A percentile compares a stretch with the other conserved stretches of the same genome.
Evolutionary conservation across 106 monocot species (phyloP).

Genomic region (Acorus gramineus): DNA sequence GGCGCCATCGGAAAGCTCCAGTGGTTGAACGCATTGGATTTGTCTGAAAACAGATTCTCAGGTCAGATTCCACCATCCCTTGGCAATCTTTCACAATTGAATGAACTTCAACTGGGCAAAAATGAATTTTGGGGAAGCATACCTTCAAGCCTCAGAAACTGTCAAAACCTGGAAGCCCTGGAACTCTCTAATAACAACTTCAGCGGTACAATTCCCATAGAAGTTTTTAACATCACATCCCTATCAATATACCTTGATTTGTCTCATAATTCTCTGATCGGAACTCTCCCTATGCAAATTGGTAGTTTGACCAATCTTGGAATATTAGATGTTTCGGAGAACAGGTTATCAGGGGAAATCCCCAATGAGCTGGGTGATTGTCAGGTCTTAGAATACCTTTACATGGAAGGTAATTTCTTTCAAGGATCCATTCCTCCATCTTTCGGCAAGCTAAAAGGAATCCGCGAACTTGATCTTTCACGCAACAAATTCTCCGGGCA

Average conservation of each 20-base stretch:
- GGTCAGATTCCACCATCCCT: too few relatives aligned
- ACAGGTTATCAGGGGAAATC: conserved; percentile 1
- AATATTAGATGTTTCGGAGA: neutral
- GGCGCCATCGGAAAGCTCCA: too few relatives aligned
- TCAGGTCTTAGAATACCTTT: neutral
- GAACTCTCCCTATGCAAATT: conserved; percentile 6
- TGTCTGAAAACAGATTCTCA: too few relatives aligned
- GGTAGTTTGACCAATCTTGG: neutral
- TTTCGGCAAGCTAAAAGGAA: neutral
- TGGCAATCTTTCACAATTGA: too few relatives aligned
- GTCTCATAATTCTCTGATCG: conserved; percentile 1
- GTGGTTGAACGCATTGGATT: too few relatives aligned
- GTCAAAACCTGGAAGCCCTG: too few relatives aligned
- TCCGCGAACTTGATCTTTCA: conserved; percentile 1
- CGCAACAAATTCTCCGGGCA: conserved; percentile 3
- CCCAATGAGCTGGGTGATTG: neutral
- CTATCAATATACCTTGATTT: neutral
- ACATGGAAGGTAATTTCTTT: neutral
- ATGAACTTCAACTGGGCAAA: too few relatives aligned
- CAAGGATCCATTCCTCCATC: conserved; percentile 1
- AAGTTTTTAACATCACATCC: conserved; percentile 4
- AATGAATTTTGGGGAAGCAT: too few relatives aligned
- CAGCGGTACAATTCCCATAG: neutral
- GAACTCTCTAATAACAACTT: too few relatives aligned
- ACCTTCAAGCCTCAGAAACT: too few relatives aligned